Evolutionary conservation across 2,329 filamentous ascomycete species (phyloP).

Genomic region (Pestalotiopsis fici): DNA sequence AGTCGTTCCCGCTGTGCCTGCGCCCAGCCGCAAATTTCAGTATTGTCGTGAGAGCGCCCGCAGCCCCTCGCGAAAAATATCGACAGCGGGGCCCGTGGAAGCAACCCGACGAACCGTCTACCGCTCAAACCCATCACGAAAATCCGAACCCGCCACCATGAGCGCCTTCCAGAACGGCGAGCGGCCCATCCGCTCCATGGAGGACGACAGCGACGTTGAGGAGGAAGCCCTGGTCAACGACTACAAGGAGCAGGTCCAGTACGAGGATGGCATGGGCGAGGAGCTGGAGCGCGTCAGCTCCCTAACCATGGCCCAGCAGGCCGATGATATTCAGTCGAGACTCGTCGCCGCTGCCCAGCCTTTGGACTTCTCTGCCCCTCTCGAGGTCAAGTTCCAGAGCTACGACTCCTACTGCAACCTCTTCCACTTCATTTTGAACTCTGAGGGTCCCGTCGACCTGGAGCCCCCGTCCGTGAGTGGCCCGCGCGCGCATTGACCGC

Average conservation of each 20-base stretch:
- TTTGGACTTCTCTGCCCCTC: constrained; percentile 90
- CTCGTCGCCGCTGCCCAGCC: constrained; percentile 90
- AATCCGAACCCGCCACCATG: constrained; percentile 43
- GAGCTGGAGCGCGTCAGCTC: constrained; percentile 77
- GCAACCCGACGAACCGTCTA: neutral
- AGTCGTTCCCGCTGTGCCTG: neutral
- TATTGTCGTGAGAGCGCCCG: neutral
- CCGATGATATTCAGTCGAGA: constrained; percentile 91
- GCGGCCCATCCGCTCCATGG: constrained; percentile 60
- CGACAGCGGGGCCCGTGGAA: constrained; percentile 6
- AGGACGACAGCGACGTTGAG: constrained; percentile 90
- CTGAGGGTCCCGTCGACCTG: constrained; percentile 95
- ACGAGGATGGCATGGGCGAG: constrained; percentile 76
- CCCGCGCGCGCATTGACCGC: neutral
- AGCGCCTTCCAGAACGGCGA: constrained; percentile 63
- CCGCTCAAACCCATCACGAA: neutral
- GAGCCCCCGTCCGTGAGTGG: constrained; percentile 89
- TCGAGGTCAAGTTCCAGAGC: constrained; percentile 97
- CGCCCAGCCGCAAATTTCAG: constrained; percentile 1
- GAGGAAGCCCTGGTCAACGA: constrained; percentile 95
- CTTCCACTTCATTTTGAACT: constrained; percentile 99
- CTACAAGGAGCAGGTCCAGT: constrained; percentile 95
- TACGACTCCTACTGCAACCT: constrained; percentile 99
- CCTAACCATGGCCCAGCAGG: constrained; percentile 70
- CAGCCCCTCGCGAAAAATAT: constrained; percentile 9